Base-by-base conservation (phyloP, 116 monocot species). In the Thalassia testudinum region DNA sequence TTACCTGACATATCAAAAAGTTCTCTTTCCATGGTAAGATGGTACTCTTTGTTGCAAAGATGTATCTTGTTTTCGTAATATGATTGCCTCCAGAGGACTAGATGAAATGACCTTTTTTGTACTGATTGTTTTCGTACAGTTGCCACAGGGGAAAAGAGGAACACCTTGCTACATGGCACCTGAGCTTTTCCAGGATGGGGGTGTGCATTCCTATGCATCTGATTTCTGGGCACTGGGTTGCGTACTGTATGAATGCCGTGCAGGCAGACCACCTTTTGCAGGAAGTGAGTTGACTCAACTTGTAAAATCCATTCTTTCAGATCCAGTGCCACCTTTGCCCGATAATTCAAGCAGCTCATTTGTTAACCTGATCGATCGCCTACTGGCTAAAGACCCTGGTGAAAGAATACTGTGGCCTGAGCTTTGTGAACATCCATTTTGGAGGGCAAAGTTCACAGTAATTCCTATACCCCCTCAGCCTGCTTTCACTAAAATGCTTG, bases 111-210 rank as follows among this genome's bases (percentile, higher is more conserved):
- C 10, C 30, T 34, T 34, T 34, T 34, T 34, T 3, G 6, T 10
- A 10, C 55, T 47, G 34, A n/a, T 48, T 70, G 43, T 50, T 38
- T 61, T 48, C 19, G 12, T 47, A 24, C 42, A 80, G 78, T 22
- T 85, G 18, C 77, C 74, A 52, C 81, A 82, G 25, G 67, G 74
- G 40, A 87, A 81, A 58, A 67, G 77, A 60, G 97, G 97, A 52
- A 85, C 97, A 54, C 97, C 97, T 26, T 97, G 82, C 59, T 97
- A 97, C 72, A 97, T 97, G 97, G 97, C 97, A 57, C 97, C 97
- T 58, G 97, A 97, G 57, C 70, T 97, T 24, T 97, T 89, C 68
- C 82, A 75, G 61, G 97, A 97, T 65, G 95, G 81, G 53, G 97
- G 89, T 57, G 74, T 82, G 26, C 79, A 89, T 75, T 97, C 97